These are phyloP conservation scores for Pythium folliculosum DNA, from an alignment of 352 stramenopile genomes.

Conservation along the genomic window DNA sequence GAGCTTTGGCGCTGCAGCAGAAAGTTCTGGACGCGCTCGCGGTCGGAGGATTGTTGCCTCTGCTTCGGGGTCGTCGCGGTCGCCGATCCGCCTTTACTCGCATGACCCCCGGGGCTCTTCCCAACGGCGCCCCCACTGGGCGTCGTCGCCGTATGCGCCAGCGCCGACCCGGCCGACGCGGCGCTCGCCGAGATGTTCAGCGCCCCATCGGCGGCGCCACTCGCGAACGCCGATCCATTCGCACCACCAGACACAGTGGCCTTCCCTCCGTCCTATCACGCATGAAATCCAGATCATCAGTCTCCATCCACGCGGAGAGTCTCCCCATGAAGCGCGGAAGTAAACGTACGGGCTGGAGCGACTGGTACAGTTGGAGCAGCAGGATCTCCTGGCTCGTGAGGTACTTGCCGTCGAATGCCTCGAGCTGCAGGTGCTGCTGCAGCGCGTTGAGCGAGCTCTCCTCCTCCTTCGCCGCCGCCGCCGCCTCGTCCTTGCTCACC, in stretches of 20 bases:
- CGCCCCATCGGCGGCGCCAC: not conserved
- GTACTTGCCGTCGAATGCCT: conserved; percentile 69
- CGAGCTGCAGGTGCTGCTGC: conserved; percentile 76
- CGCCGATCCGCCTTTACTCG: conserved; percentile 11
- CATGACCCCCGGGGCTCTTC: not conserved
- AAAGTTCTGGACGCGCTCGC: conserved; percentile 68
- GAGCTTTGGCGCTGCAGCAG: conserved; percentile 50
- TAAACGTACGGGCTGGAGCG: conserved; percentile 33
- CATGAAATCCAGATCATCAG: not conserved
- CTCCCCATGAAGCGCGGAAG: not conserved
- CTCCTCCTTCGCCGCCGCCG: conserved; percentile 40
- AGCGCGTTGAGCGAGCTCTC: conserved; percentile 47
- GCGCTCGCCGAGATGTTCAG: conserved; percentile 10
- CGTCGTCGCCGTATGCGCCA: conserved; percentile 11
- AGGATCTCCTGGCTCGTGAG: conserved; percentile 81
- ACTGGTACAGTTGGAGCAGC: conserved; percentile 65
- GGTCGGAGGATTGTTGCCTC: conserved; percentile 47
- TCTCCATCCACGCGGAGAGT: not conserved
- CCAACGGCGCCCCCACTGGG: conserved; percentile 12
- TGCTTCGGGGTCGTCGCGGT: conserved; percentile 47
- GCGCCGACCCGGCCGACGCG: conserved; percentile 2
- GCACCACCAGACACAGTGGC: not conserved
- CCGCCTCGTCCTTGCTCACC: conserved; percentile 1
- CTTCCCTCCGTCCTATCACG: conserved; percentile 17
- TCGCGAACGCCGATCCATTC: conserved; percentile 16